A percentile compares a stretch with the other conserved stretches of the same genome.
Evolutionary conservation across 352 stramenopile species (phyloP).

Genomic region (Phytophthora boehmeriae): DNA sequence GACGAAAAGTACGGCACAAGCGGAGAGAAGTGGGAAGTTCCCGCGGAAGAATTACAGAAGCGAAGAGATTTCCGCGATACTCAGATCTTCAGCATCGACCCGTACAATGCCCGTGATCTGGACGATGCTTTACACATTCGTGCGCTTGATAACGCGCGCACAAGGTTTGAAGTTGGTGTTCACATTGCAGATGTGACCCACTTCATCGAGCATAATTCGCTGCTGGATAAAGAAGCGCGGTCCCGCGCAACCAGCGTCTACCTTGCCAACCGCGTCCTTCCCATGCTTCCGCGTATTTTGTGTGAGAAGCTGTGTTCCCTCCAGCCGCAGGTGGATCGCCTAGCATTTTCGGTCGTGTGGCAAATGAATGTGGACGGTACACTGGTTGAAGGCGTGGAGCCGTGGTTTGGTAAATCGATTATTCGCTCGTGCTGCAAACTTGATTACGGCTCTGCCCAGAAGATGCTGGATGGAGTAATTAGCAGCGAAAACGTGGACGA

Average conservation of each 20-base stretch:
- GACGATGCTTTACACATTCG: conserved; percentile 96
- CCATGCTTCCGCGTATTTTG: conserved; percentile 97
- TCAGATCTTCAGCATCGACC: conserved; percentile 98
- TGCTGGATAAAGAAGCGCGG: conserved; percentile 95
- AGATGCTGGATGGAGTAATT: conserved; percentile 94
- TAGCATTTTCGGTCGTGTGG: conserved; percentile 97
- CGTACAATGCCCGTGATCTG: conserved; percentile 95
- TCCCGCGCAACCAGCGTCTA: conserved; percentile 96
- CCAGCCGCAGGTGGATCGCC: conserved; percentile 95
- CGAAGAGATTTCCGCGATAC: conserved; percentile 90
- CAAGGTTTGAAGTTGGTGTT: conserved; percentile 92
- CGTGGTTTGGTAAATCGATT: conserved; percentile 98
- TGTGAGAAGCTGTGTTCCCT: conserved; percentile 97
- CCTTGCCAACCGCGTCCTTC: conserved; percentile 93
- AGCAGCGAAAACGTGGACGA: conserved; percentile 71
- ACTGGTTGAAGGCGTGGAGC: conserved; percentile 81
- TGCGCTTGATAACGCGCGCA: conserved; percentile 56
- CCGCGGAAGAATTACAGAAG: conserved; percentile 75
- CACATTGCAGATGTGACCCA: conserved; percentile 99
- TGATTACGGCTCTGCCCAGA: conserved; percentile 97
- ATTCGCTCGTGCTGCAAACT: conserved; percentile 97
- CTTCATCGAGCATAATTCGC: conserved; percentile 91
- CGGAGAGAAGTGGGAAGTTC: conserved; percentile 81
- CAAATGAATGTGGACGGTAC: conserved; percentile 96
- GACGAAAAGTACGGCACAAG: conserved; percentile 81